These are phyloP conservation scores for Thymus quinquecostatus DNA, from an alignment of 257 asterid species.

Conservation along the genomic window DNA sequence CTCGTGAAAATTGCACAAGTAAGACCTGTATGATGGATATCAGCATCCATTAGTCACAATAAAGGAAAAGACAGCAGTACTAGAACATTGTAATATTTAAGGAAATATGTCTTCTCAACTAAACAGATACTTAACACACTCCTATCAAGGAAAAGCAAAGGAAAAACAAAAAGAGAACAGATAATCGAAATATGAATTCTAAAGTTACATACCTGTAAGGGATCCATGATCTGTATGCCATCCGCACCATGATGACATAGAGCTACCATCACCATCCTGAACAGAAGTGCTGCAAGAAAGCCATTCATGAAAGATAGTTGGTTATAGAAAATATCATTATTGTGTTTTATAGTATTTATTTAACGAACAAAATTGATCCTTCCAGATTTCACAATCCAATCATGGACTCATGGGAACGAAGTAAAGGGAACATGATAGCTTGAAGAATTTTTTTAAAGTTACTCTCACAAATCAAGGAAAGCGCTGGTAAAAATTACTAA, in stretches of 20 bases:
- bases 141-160: neutral
- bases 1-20: slow-evolving; percentile 74
- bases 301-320: slow-evolving; percentile 16
- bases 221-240: slow-evolving; percentile 99
- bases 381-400: neutral
- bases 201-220: slow-evolving; percentile 66
- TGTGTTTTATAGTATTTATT: neutral
- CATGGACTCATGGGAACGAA: neutral
- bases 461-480: neutral
- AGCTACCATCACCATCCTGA: slow-evolving; percentile 47
- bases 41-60: slow-evolving; percentile 33
- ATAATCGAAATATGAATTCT: slow-evolving; percentile 14
- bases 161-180: neutral
- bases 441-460: neutral
- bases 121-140: neutral
- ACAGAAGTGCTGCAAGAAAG: slow-evolving; percentile 42
- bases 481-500: neutral
- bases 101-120: slow-evolving; percentile 3
- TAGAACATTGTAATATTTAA: too few species aligned
- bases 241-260: slow-evolving; percentile 93
- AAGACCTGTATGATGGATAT: slow-evolving; percentile 65
- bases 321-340: slow-evolving; percentile 1
- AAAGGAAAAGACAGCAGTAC: neutral
- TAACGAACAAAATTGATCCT: neutral
- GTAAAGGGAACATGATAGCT: neutral